Evolutionary conservation across 1,139 yeast species (phyloP), one percentile per base, ranked within the genome.

Genomic region (Ogataea hybrid): DNA sequence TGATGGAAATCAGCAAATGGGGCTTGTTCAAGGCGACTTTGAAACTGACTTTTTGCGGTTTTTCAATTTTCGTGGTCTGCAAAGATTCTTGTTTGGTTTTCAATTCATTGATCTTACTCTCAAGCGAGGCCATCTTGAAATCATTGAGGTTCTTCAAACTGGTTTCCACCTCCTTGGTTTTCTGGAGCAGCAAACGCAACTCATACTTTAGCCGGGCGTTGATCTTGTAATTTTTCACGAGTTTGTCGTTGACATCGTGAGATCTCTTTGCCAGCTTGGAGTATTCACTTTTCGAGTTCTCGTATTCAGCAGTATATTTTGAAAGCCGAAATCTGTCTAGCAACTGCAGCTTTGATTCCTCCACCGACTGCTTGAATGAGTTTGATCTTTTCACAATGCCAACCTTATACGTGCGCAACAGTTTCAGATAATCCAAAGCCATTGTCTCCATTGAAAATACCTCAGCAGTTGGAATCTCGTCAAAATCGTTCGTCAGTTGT

Each of bases 141-240:
- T 61, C 62, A 32, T 56, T 48, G 28, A 59, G 44, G 50, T 67
- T 51, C 35, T 54, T 56, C 25, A 70, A 61, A 43, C 83, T 77
- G 30, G 84, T 88, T 51, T 87, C 95, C 20, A 89, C 81, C 57
- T 92, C 97, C 43, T 81, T 77, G 43, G 90, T 75, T 53, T 92
- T 79, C 42, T 82, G 80, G 31, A 75, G 75, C 17, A 92, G 71
- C 39, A 87, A 53, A 42, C n/a, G n/a, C n/a, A n/a, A n/a, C n/a
- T n/a, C n/a, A n/a, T n/a, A n/a, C n/a, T n/a, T n/a, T n/a, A n/a
- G n/a, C n/a, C n/a, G n/a, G n/a, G n/a, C n/a, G n/a, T n/a, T n/a
- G n/a, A n/a, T n/a, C n/a, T n/a, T n/a, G n/a, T n/a, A n/a, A n/a
- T n/a, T n/a, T n/a, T n/a, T n/a, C n/a, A n/a, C n/a, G n/a, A n/a